Base-by-base conservation (phyloP, 441 rosid species). In the Adansonia grandidieri region DNA sequence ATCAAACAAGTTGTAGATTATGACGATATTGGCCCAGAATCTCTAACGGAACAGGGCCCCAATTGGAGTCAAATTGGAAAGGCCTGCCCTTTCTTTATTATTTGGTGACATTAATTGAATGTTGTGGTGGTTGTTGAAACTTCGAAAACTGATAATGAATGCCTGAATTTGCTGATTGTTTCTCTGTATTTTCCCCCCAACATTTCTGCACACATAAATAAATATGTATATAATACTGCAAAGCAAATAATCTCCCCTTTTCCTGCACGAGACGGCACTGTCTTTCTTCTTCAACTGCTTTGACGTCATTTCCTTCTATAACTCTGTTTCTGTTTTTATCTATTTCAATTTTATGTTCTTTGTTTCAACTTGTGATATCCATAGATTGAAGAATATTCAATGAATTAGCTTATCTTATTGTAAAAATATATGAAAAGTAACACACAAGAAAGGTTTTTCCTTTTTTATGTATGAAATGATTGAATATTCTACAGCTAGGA, bases 251-350 rank as follows among this genome's bases (percentile, higher is more conserved):
- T 22, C 9, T 10, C n/a, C 67, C 44, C 1, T 24, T 80, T 69
- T 22, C 74, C 66, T 66, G 6, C 65, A 60, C 73, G 72, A 1
- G 56, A 71, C 72, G 78, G 32, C 73, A 14, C 48, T 19, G 9
- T 63, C 28, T 24, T 24, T 4, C 5, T 63, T 37, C 45, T 14
- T 19, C 68, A 32, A 63, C 45, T 63, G 68, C 68, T 32, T 32
- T 63, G 11, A 32, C 20, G 68, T 63, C 47, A 32, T 63, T 63
- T 45, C 47, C 47, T 32, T 63, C 47, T 32, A 28, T 28, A 11
- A 28, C 32, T 32, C 8, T 13, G 32, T 57, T 8, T 77, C 77
- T 63, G 14, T 65, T 62, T 42, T 32, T 14, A 64, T 15, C 48
- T 15, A 2, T n/a, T 64, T 42, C 10, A 0, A 24, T 7, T 10